Conservation (phyloP, 495 filamentous ascomycete species). For the Elaphomyces granulatus region DNA sequence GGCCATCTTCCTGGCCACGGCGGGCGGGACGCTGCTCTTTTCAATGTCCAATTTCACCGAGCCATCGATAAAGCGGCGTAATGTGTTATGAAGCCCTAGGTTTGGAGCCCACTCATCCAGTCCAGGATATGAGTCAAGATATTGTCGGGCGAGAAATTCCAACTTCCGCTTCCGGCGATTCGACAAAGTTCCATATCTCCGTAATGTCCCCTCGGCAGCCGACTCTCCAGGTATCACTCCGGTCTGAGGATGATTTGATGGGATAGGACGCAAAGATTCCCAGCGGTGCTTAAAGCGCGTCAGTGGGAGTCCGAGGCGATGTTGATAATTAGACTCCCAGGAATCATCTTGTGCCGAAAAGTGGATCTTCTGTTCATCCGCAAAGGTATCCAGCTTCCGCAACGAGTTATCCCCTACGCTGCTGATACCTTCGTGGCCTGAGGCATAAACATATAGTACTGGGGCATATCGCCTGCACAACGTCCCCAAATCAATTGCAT, state of each 20-base stretch:
- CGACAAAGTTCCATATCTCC: not conserved
- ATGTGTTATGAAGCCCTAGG: not conserved
- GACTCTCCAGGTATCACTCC: not conserved
- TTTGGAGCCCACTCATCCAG: not conserved
- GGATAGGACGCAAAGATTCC: slow-evolving; percentile 2
- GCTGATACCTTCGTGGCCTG: too few species aligned
- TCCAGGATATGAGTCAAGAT: not conserved
- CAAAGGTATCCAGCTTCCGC: slow-evolving; percentile 2
- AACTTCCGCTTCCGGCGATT: not conserved
- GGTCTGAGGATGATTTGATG: slow-evolving; percentile 1
- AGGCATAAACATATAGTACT: too few species aligned
- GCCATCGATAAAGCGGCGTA: not conserved
- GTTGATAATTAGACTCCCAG: slow-evolving; percentile 10
- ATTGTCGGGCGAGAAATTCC: not conserved
- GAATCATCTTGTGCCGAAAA: slow-evolving; percentile 12
- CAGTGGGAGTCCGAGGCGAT: slow-evolving; percentile 5
- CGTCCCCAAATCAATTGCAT: too few species aligned
- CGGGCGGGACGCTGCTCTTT: not conserved
- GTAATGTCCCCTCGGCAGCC: not conserved
- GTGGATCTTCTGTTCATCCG: slow-evolving; percentile 4
- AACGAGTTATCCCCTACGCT: too few species aligned
- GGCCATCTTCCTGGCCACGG: too few species aligned
- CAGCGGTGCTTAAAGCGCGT: slow-evolving; percentile 3
- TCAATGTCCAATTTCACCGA: not conserved
- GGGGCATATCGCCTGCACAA: too few species aligned